Evolutionary conservation across 352 stramenopile species (phyloP).

Genomic region (Phytophthora sp.): DNA sequence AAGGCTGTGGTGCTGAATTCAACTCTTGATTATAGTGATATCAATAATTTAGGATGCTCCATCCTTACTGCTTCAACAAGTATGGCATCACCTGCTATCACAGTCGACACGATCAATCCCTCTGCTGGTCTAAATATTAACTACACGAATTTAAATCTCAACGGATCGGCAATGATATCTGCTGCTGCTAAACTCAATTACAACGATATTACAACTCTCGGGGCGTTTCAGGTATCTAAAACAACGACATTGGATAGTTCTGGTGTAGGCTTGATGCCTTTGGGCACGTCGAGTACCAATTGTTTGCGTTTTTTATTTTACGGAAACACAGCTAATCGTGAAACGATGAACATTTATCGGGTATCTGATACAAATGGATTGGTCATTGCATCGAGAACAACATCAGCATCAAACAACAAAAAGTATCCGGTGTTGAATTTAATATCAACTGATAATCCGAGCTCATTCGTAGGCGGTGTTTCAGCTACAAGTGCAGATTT

Average conservation of each 20-base stretch:
- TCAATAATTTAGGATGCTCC: too few species aligned
- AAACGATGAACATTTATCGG: slow-evolving; percentile 22
- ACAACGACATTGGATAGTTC: slow-evolving; percentile 13
- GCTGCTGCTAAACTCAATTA: too few species aligned
- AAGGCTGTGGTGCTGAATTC: too few species aligned
- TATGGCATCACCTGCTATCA: too few species aligned
- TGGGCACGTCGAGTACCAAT: slow-evolving; percentile 7
- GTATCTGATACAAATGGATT: slow-evolving; percentile 18
- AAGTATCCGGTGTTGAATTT: slow-evolving; percentile 8
- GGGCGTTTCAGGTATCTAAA: slow-evolving; percentile 14
- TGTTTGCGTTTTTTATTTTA: slow-evolving; percentile 14
- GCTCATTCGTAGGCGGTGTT: slow-evolving; percentile 16
- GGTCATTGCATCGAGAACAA: slow-evolving; percentile 13
- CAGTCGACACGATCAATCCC: background rate
- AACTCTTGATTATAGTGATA: too few species aligned
- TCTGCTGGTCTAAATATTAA: too few species aligned
- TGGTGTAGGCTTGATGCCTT: slow-evolving; percentile 2
- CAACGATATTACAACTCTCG: too few species aligned
- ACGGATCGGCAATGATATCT: too few species aligned
- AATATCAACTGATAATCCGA: slow-evolving; percentile 19
- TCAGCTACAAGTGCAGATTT: slow-evolving; percentile 16
- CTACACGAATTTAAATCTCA: too few species aligned
- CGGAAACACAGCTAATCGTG: slow-evolving; percentile 1
- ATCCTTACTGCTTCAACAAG: too few species aligned
- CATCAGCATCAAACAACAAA: slow-evolving; percentile 13